Conservation (phyloP, 176 grass and related monocot genomes). For the Pontederia crassipes region DNA sequence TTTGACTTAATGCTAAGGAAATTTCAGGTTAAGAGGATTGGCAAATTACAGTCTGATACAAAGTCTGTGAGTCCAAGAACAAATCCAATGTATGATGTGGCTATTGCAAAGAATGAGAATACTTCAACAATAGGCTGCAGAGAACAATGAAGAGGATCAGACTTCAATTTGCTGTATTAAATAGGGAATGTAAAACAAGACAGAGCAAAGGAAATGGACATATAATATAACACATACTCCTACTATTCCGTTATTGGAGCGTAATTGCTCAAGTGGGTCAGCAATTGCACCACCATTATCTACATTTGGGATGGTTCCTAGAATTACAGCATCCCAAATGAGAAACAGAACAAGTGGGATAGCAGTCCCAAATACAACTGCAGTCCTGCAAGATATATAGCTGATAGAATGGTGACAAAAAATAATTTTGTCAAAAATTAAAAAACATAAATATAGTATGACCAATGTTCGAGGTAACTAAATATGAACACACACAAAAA, state of each 20-base stretch:
- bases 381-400: slow-evolving; percentile 40
- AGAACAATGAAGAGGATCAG: slow-evolving; percentile 2
- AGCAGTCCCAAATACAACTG: slow-evolving; percentile 63
- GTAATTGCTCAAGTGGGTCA: slow-evolving; percentile 66
- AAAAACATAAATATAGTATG: background rate
- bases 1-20: slow-evolving; percentile 4
- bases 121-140: slow-evolving; percentile 73
- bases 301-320: slow-evolving; percentile 53
- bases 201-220: slow-evolving; percentile 4
- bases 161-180: background rate
- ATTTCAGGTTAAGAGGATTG: slow-evolving; percentile 1
- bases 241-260: slow-evolving; percentile 60
- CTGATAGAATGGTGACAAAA: too few relatives aligned
- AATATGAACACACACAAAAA: too few relatives aligned
- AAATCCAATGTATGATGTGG: slow-evolving; percentile 93
- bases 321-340: slow-evolving; percentile 82
- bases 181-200: background rate
- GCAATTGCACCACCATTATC: slow-evolving; percentile 19
- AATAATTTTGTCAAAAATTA: background rate
- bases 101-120: slow-evolving; percentile 96
- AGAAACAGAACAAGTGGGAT: slow-evolving; percentile 90
- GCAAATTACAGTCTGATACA: slow-evolving; percentile 74
- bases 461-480: background rate
- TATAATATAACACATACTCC: slow-evolving; percentile 36
- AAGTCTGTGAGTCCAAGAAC: slow-evolving; percentile 90